Evolutionary conservation across 2,329 filamentous ascomycete genomes (phyloP), one percentile per base, ranked within the genome.

Genomic region (Ophiocordyceps camponoti-floridani): DNA sequence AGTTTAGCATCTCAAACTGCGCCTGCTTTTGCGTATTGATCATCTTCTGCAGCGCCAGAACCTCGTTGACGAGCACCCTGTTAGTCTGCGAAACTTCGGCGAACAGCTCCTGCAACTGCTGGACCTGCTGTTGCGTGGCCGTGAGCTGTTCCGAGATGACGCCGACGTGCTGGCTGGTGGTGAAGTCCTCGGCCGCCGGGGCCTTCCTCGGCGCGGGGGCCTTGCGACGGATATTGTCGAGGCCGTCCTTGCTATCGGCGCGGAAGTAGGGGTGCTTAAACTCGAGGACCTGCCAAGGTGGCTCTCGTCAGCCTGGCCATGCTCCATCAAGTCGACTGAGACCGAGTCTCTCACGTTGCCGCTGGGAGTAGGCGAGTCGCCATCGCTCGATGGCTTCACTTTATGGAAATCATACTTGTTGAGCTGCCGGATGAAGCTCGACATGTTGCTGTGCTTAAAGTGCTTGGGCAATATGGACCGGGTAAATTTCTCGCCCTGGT

Each of bases 361-460:
- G 33, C 56, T 60, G 10, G 61, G 54, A 13, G 54, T 52, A 4
- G 57, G 56, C 12, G 51, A 49, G 31, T 62, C 58, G 47, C 55
- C 55, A 41, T 66, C 63, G 43, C 58, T 60, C 3, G 62, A 61
- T 14, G 63, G 62, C 49, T 91, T 77, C 50, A 96, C 88, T 70
- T 98, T 98, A 70, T 98, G 91, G 54, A 98, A 98, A 59, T 94
- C 88, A 62, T 94, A 95, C 61, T 95, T 95, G 68, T 95, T 95
- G 47, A 95, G 68, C 61, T 95, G 88, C 43, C 88, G 82, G 47
- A 95, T 88, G 59, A 95, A 95, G 63, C 87, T 94, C 30, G 88
- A 88, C 67, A 95, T 95, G 62, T 95, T 95, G 73, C 86, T 94
- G 65, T 96, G 91, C 64, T 98, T 98, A 71, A 98, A 98, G 57